phyloP scores from a whole-genome alignment of 352 stramenopile genomes.

The Phytophthora melonis region DNA sequence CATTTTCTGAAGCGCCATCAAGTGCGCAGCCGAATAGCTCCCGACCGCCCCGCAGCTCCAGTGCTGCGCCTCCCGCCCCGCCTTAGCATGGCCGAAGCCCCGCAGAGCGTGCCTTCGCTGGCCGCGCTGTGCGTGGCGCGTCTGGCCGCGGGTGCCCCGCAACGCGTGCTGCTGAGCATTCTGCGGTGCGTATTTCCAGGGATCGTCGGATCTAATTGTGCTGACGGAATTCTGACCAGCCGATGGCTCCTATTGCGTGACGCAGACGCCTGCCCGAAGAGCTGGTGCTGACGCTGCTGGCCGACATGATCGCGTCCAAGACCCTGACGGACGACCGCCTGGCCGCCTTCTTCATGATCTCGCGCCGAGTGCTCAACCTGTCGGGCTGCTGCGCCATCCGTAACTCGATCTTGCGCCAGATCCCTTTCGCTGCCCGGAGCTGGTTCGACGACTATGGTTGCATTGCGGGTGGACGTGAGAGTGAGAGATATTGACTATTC shows the following conservation, averaged over 20 bases:
- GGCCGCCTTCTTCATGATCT: slow-evolving; percentile 83
- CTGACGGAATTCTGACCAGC: slow-evolving; percentile 13
- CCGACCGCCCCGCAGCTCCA: background rate
- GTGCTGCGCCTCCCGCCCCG: background rate
- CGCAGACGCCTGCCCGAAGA: slow-evolving; percentile 81
- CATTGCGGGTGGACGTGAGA: background rate
- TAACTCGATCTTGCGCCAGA: slow-evolving; percentile 89
- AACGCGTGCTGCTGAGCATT: slow-evolving; percentile 63
- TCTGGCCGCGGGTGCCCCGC: slow-evolving; percentile 62
- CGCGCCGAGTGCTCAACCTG: slow-evolving; percentile 76
- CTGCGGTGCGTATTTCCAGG: slow-evolving; percentile 55
- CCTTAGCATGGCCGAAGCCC: slow-evolving; percentile 28
- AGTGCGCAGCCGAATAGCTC: slow-evolving; percentile 7
- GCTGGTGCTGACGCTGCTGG: slow-evolving; percentile 77
- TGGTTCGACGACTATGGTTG: slow-evolving; percentile 49
- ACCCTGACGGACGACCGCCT: slow-evolving; percentile 87
- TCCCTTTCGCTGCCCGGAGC: slow-evolving; percentile 82
- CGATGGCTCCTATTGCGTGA: background rate
- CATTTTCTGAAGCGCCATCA: slow-evolving; percentile 20
- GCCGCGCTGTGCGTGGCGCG: slow-evolving; percentile 68
- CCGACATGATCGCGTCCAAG: slow-evolving; percentile 75
- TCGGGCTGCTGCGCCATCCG: slow-evolving; percentile 79
- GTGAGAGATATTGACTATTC: slow-evolving; percentile 10
- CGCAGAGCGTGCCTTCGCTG: slow-evolving; percentile 54
- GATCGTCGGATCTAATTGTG: slow-evolving; percentile 7